Evolutionary conservation across 331 rosid genomes (phyloP), one percentile per base, ranked within the genome.

Genomic region (Quercus lobata): DNA sequence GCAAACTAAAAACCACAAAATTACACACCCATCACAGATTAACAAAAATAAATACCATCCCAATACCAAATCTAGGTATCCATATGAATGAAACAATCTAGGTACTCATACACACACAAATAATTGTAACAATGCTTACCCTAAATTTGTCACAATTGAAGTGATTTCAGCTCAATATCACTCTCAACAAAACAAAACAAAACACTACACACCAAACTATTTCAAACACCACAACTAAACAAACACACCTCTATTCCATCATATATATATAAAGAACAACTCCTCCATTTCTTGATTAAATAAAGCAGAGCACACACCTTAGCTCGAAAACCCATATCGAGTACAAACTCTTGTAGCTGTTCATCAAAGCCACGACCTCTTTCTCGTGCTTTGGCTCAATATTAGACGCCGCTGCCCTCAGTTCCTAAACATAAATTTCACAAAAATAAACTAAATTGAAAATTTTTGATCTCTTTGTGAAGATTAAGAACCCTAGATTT

Each of bases 381-480:
- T 83, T 84, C 83, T 88, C 89, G 32, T 93, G 99, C 81, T 91
- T 93, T 21, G 96, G 99, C 70, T 84, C 86, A 74, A 91, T 84
- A 2, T 81, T 82, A 73, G 89, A 72, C 11, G 81, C 85, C 9
- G 94, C 98, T 46, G 82, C 90, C 78, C 92, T 89, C 79, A 95
- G 65, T 79, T 95, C 97, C 99, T 89, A 83, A 65, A 57, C 19
- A 72, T 72, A 25, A 77, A 71, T 57, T 7, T 58, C 7, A 35
- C 5, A 35, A 25, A 16, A 44, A 41, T 30, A 30, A 15, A 70
- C 6, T 37, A 77, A 49, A 60, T 41, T 41, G 46, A 41, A 41
- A 41, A 0, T 8, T 11, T 25, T 22, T 1, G 5, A 19, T 68
- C n/a, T 30, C 9, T 32, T 19, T 63, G 4, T 1, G 37, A 16